Evolutionary conservation across 2,329 filamentous ascomycete species (phyloP).

Genomic region (Sarocladium brachiariae): DNA sequence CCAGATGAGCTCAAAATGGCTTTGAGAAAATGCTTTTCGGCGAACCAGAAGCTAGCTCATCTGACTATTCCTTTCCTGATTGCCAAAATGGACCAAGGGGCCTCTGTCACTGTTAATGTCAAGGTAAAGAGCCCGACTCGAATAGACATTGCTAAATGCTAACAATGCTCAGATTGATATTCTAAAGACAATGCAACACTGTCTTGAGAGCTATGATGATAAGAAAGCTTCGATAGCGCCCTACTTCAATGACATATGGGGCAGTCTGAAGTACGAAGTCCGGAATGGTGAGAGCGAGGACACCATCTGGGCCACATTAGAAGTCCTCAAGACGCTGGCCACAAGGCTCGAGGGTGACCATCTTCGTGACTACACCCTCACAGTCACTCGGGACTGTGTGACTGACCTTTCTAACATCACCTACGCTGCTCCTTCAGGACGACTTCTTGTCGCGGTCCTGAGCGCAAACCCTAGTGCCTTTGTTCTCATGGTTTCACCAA

Average conservation of each 20-base stretch:
- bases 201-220: constrained; percentile 41
- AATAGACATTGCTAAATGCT: constrained; percentile 4
- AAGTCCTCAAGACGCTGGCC: constrained; percentile 44
- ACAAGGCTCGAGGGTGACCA: constrained; percentile 36
- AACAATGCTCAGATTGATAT: constrained; percentile 40
- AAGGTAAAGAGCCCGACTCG: constrained; percentile 32
- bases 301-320: constrained; percentile 48
- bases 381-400: constrained; percentile 45
- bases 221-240: constrained; percentile 41
- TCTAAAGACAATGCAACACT: constrained; percentile 47
- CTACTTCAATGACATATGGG: constrained; percentile 46
- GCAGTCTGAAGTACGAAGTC: constrained; percentile 56
- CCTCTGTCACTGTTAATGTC: constrained; percentile 50
- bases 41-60: constrained; percentile 38
- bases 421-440: constrained; percentile 45
- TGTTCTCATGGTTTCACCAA: constrained; percentile 37
- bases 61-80: constrained; percentile 47
- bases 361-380: constrained; percentile 38
- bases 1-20: constrained; percentile 49
- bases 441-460: constrained; percentile 43
- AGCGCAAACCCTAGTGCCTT: constrained; percentile 43
- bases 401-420: constrained; percentile 46
- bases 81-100: constrained; percentile 51
- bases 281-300: constrained; percentile 54
- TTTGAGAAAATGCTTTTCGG: constrained; percentile 47